These are phyloP conservation scores for Irineochytrium annulatum DNA, from an alignment of 192 early-diverging fungal species.

Conservation along the genomic window DNA sequence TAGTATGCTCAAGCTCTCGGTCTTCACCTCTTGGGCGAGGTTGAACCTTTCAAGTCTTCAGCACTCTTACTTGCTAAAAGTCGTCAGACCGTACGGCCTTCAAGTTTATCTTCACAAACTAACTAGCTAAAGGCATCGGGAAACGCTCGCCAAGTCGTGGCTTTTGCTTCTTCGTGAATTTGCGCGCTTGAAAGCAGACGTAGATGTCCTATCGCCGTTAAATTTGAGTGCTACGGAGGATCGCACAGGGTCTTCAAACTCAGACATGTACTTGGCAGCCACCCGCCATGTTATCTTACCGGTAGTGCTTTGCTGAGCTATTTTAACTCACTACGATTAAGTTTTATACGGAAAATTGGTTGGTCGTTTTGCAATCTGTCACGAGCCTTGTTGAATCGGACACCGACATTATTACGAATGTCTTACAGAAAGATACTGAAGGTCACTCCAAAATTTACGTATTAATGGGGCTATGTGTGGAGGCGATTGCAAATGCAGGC, in stretches of 20 bases:
- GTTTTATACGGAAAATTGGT: constrained; percentile 36
- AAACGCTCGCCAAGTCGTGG: constrained; percentile 57
- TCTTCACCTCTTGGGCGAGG: constrained; percentile 77
- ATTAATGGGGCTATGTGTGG: constrained; percentile 68
- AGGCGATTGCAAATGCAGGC: constrained; percentile 27
- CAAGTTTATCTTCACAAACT: background rate
- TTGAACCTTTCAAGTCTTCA: constrained; percentile 63
- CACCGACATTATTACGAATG: constrained; percentile 10
- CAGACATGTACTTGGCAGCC: constrained; percentile 48
- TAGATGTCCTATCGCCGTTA: constrained; percentile 41
- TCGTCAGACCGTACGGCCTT: constrained; percentile 54
- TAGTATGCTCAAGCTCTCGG: constrained; percentile 70
- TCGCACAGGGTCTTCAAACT: background rate
- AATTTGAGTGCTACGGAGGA: background rate
- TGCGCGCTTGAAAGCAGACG: constrained; percentile 62
- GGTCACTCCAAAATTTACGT: constrained; percentile 40
- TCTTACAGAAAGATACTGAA: constrained; percentile 10
- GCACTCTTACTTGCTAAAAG: constrained; percentile 55
- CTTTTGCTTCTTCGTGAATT: constrained; percentile 57
- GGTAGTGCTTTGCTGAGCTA: constrained; percentile 27
- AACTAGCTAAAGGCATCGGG: constrained; percentile 35
- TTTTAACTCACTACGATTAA: background rate
- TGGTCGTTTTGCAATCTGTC: constrained; percentile 34
- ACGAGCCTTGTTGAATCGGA: constrained; percentile 23
- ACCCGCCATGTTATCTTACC: constrained; percentile 65